phyloP scores from a whole-genome alignment of 1,139 yeast species.

The Pichia kudriavzevii region DNA sequence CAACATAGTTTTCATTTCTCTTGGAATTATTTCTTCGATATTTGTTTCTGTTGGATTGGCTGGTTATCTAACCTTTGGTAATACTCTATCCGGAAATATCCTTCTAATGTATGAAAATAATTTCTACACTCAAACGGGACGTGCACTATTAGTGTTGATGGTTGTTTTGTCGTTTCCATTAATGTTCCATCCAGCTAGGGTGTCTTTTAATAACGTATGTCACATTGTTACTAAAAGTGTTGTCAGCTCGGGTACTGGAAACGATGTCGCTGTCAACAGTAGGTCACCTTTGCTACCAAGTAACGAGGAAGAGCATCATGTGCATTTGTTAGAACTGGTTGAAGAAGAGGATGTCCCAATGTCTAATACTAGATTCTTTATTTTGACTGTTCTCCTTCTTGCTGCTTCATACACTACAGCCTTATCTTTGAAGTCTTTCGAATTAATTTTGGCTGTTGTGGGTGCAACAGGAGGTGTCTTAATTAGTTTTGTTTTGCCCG shows the following conservation, averaged over 20 bases:
- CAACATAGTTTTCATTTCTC: slow-evolving; percentile 47
- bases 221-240: slow-evolving; percentile 37
- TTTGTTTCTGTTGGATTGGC: slow-evolving; percentile 65
- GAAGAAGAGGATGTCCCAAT: slow-evolving; percentile 38
- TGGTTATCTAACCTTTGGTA: slow-evolving; percentile 86
- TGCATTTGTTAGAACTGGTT: background rate
- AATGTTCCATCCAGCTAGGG: slow-evolving; percentile 88
- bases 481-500: slow-evolving; percentile 52
- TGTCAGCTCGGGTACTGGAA: background rate
- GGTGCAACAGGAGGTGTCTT: slow-evolving; percentile 60
- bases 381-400: slow-evolving; percentile 41
- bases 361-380: slow-evolving; percentile 39
- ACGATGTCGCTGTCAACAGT: slow-evolving; percentile 3
- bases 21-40: slow-evolving; percentile 51
- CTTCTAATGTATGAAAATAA: slow-evolving; percentile 53
- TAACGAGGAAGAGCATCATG: background rate
- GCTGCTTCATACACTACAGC: slow-evolving; percentile 40
- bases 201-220: slow-evolving; percentile 69
- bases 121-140: slow-evolving; percentile 53
- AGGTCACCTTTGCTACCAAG: slow-evolving; percentile 12
- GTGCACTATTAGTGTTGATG: slow-evolving; percentile 70
- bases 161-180: slow-evolving; percentile 85
- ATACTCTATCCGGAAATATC: slow-evolving; percentile 70
- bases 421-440: slow-evolving; percentile 42
- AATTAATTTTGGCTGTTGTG: slow-evolving; percentile 47